These are phyloP conservation scores for Sclerotinia trifoliorum DNA, from an alignment of 2,329 filamentous ascomycete species.

Conservation along the genomic window DNA sequence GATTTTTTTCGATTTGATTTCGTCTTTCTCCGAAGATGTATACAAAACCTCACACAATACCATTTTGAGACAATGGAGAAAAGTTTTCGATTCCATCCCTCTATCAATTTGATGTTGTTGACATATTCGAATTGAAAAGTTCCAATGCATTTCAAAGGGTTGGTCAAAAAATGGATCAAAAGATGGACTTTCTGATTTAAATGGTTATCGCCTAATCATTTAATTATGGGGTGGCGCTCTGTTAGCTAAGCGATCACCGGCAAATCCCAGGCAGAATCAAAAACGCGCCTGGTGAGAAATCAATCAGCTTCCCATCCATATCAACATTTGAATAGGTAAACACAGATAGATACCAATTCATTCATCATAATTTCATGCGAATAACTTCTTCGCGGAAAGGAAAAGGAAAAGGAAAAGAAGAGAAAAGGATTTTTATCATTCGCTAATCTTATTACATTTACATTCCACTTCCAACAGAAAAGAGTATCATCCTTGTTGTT, in stretches of 20 bases:
- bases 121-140: background rate
- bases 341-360: constrained; percentile 1
- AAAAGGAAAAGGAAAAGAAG: background rate
- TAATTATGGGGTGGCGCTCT: constrained; percentile 8
- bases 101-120: background rate
- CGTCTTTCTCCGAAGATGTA: background rate
- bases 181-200: background rate
- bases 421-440: background rate
- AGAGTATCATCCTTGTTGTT: background rate
- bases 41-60: background rate
- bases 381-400: background rate
- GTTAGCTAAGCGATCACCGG: constrained; percentile 20
- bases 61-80: background rate
- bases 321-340: constrained; percentile 11
- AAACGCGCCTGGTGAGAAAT: constrained; percentile 21
- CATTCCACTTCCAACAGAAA: background rate
- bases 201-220: background rate
- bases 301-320: constrained; percentile 16
- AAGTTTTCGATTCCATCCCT: background rate
- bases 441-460: background rate
- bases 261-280: constrained; percentile 18
- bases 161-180: background rate
- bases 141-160: background rate
- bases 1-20: background rate
- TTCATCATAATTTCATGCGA: constrained; percentile 14